A percentile compares a stretch with the other conserved stretches of the same genome.
Evolutionary conservation across 2,329 filamentous ascomycete species (phyloP).

Genomic region (Anthostomella pinea): DNA sequence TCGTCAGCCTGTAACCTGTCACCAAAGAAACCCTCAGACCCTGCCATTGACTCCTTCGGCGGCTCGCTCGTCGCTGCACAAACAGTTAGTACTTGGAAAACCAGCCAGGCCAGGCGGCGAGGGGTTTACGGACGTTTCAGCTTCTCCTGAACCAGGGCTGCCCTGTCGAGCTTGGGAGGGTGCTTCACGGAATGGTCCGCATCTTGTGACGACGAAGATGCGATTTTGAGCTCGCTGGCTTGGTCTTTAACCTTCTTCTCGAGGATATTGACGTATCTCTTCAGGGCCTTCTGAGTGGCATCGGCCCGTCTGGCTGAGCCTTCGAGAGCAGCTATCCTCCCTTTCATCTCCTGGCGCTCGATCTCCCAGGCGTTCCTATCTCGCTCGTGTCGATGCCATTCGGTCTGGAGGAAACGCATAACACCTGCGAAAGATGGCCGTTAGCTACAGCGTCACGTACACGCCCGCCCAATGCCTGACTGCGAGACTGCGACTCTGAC

Average conservation of each 20-base stretch:
- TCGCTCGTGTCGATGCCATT: slow-evolving; percentile 98
- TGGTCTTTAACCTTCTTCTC: slow-evolving; percentile 86
- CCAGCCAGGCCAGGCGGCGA: too few relatives aligned
- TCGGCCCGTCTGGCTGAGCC: slow-evolving; percentile 85
- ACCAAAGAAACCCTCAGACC: slow-evolving; percentile 39
- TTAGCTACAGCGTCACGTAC: too few relatives aligned
- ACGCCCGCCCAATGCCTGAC: too few relatives aligned
- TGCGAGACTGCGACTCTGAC: background rate
- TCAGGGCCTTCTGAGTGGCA: slow-evolving; percentile 82
- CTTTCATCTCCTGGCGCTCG: slow-evolving; percentile 98
- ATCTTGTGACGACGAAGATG: slow-evolving; percentile 42
- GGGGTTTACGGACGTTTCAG: slow-evolving; percentile 50
- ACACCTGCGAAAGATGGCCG: slow-evolving; percentile 62
- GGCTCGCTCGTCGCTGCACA: slow-evolving; percentile 44
- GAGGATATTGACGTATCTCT: slow-evolving; percentile 85
- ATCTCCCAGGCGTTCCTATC: slow-evolving; percentile 99
- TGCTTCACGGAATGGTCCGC: slow-evolving; percentile 45
- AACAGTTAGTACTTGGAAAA: slow-evolving; percentile 16
- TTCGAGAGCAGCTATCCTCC: slow-evolving; percentile 90
- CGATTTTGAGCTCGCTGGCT: slow-evolving; percentile 64
- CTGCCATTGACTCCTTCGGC: slow-evolving; percentile 36
- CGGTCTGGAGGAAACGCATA: slow-evolving; percentile 98
- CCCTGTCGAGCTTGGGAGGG: slow-evolving; percentile 40
- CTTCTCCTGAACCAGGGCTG: slow-evolving; percentile 54
- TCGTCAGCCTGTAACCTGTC: slow-evolving; percentile 34